Base-by-base conservation (phyloP, 768 basidiomycete species). In the Kwoniella sp. region DNA sequence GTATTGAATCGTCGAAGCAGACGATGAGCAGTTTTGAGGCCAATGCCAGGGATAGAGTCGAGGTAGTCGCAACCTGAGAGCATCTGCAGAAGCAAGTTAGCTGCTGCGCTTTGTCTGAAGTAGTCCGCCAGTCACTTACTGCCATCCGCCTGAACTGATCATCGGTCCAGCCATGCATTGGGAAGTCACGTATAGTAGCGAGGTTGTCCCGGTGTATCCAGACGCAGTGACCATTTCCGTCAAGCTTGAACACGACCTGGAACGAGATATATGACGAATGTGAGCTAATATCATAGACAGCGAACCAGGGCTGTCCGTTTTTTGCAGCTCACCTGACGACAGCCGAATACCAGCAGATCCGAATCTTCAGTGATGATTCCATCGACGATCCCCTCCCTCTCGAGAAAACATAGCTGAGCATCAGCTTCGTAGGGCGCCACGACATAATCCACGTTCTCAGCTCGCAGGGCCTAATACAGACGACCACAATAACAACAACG, bases 381-480 rank as follows among this genome's bases (percentile, higher is more conserved):
- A 77, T 94, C 89, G 44, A 92, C 90, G 33, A 90, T 72, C 19
- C 91, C 91, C 47, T 83, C 79, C 53, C 86, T 86, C 76, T 98
- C 96, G 48, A 99, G 85, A 80, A 89, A 97, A 49, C 91, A 89
- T 60, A 99, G 85, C 79, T 99, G 96, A 1, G 96, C 92, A 74
- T 99, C 96, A 0, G 96, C 96, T 83, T 99, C 96, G 79, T 98
- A 99, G 0, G 96, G 96, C 3, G 96, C 95, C 19, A 98, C 96
- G 40, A 98, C 83, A 76, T 95, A 96, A 21, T 85, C 77, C 8
- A 98, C 85, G 19, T 82, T 81, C 74, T 96, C 94, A 12, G 89
- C 90, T 52, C 85, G 85, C 30, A 99, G 83, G 12, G 90, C 94
- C 94, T 98, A 68, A 10, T 6, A 2, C 37, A 27, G 5, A n/a